Conservation (phyloP, 306 rosid genomes). For the Oemleria cerasiformis region DNA sequence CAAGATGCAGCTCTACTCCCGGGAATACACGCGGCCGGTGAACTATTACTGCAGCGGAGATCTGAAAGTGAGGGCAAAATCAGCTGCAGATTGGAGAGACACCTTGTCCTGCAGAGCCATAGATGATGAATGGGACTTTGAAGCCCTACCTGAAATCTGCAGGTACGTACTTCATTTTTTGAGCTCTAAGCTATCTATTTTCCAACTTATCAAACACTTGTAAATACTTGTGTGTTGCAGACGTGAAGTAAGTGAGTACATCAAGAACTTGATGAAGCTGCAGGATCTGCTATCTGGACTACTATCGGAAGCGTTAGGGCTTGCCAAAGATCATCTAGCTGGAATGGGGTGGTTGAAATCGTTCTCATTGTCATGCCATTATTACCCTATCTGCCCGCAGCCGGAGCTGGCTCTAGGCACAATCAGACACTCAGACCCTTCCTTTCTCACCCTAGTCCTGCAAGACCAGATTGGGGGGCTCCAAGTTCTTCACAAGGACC, state of each 20-base stretch:
- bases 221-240: neutral
- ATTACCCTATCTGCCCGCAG: slow-evolving; percentile 56
- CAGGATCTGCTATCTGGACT: neutral
- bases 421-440: neutral
- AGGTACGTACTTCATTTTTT: neutral
- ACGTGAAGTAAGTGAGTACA: neutral
- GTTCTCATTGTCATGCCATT: slow-evolving; percentile 38
- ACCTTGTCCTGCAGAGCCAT: neutral
- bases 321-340: slow-evolving; percentile 25
- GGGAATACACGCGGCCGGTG: slow-evolving; percentile 21
- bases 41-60: slow-evolving; percentile 41
- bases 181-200: neutral
- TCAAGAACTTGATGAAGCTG: neutral
- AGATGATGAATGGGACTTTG: neutral
- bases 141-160: slow-evolving; percentile 17
- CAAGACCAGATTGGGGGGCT: slow-evolving; percentile 11
- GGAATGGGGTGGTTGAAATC: slow-evolving; percentile 30
- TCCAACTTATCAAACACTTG: neutral
- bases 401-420: slow-evolving; percentile 40
- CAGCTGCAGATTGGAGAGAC: slow-evolving; percentile 22
- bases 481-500: slow-evolving; percentile 3
- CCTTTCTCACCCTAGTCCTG: neutral
- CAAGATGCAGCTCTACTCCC: slow-evolving; percentile 38
- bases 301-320: slow-evolving; percentile 26
- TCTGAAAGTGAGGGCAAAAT: slow-evolving; percentile 21